phyloP scores from a whole-genome alignment of 345 rosid species.

The Hibiscus mutabilis region DNA sequence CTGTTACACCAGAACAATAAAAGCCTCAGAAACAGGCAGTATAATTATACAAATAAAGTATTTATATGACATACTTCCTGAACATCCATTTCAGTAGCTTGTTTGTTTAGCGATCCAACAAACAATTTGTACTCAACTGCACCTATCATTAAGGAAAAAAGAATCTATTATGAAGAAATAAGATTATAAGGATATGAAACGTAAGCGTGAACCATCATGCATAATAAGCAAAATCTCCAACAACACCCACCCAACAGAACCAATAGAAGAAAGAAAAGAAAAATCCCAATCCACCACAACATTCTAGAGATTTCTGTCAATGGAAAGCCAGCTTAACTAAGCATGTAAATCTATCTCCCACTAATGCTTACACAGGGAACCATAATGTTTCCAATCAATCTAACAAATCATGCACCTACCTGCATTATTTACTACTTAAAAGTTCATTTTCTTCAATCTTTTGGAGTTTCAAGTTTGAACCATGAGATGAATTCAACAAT shows the following conservation, averaged over 20 bases:
- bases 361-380: background rate
- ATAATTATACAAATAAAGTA: constrained; percentile 6
- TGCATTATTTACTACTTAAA: background rate
- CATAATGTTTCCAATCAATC: background rate
- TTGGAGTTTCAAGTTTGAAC: too few species aligned
- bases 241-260: background rate
- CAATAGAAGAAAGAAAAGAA: too few species aligned
- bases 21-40: background rate
- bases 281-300: background rate
- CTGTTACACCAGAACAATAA: background rate
- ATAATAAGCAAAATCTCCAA: background rate
- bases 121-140: constrained; percentile 90
- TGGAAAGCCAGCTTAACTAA: background rate
- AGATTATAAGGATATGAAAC: background rate
- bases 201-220: background rate
- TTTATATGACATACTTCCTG: constrained; percentile 58
- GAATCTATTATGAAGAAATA: constrained; percentile 14
- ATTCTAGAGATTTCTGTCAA: background rate
- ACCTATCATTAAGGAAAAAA: constrained; percentile 40
- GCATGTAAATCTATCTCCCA: background rate
- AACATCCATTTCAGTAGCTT: constrained; percentile 89
- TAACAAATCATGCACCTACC: background rate
- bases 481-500: background rate
- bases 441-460: background rate
- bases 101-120: constrained; percentile 88